These are phyloP conservation scores for Xylaria sp. DNA, from an alignment of 2,329 filamentous ascomycete genomes.

Conservation along the genomic window DNA sequence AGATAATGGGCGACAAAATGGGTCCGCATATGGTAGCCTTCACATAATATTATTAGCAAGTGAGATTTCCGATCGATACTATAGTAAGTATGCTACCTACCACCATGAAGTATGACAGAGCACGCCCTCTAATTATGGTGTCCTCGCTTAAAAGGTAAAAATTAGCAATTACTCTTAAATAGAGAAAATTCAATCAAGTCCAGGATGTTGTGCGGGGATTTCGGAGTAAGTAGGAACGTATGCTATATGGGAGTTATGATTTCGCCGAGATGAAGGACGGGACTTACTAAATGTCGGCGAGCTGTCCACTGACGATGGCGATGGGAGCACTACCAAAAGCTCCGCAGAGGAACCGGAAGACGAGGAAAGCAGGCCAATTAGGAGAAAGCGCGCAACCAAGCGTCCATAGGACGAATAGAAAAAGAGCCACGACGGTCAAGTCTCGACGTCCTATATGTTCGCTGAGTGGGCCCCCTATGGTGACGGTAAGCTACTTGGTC, in stretches of 20 bases:
- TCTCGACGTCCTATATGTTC: slow-evolving; percentile 71
- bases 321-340: slow-evolving; percentile 69
- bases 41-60: slow-evolving; percentile 11
- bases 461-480: slow-evolving; percentile 71
- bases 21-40: slow-evolving; percentile 73
- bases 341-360: slow-evolving; percentile 66
- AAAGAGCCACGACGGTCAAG: slow-evolving; percentile 59
- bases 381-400: slow-evolving; percentile 67
- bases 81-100: slow-evolving; percentile 52
- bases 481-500: slow-evolving; percentile 50
- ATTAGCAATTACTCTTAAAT: slow-evolving; percentile 2
- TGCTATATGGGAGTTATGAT: not conserved
- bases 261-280: not conserved
- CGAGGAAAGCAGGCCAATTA: slow-evolving; percentile 62
- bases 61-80: not conserved
- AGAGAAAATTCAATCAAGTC: not conserved
- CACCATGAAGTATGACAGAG: slow-evolving; percentile 73
- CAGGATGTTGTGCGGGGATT: not conserved
- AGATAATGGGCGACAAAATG: slow-evolving; percentile 72
- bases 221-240: not conserved
- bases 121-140: slow-evolving; percentile 65
- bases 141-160: slow-evolving; percentile 51
- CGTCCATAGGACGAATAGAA: slow-evolving; percentile 62
- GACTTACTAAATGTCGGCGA: slow-evolving; percentile 70
- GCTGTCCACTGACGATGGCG: slow-evolving; percentile 70